A percentile compares a stretch with the other conserved stretches of the same genome.
These are phyloP conservation scores for Arabis hirsuta DNA, from an alignment of 345 rosid genomes.

Conservation along the genomic window DNA sequence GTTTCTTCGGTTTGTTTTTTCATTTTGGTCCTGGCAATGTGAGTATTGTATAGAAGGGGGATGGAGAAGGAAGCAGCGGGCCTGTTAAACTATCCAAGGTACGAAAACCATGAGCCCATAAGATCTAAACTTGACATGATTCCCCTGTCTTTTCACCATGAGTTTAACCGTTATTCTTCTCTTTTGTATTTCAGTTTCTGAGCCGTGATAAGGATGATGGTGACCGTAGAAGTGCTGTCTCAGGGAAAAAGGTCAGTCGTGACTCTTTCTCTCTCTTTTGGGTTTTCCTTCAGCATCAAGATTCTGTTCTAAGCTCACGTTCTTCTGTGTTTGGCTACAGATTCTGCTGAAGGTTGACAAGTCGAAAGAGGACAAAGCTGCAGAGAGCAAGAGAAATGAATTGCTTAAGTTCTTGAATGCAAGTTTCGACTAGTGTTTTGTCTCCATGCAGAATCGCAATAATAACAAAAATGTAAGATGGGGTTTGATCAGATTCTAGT, in stretches of 20 bases:
- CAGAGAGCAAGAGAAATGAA: conserved; percentile 86
- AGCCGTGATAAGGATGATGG: conserved; percentile 78
- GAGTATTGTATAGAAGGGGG: conserved; percentile 81
- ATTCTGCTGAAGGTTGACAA: conserved; percentile 91
- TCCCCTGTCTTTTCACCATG: not conserved
- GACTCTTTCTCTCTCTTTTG: not conserved
- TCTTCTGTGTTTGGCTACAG: conserved; percentile 45
- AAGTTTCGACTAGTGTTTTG: conserved; percentile 72
- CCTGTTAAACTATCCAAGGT: conserved; percentile 98
- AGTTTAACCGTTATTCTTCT: conserved; percentile 2
- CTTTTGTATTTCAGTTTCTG: conserved; percentile 57
- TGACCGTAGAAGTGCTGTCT: conserved; percentile 92
- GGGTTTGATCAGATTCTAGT: conserved; percentile 33
- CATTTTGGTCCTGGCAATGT: conserved; percentile 67
- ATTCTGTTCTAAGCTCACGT: not conserved
- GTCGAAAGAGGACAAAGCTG: conserved; percentile 92
- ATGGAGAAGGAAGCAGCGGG: conserved; percentile 68
- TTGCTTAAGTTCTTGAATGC: conserved; percentile 95
- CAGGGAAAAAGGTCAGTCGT: conserved; percentile 83
- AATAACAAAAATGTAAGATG: conserved; percentile 30
- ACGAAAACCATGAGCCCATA: not conserved
- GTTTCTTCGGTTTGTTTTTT: conserved; percentile 50
- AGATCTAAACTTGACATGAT: not conserved
- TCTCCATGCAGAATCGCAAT: conserved; percentile 8
- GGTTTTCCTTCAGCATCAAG: not conserved